phyloP scores from a whole-genome alignment of 169 alveolate species.

The Neospora caninum region DNA sequence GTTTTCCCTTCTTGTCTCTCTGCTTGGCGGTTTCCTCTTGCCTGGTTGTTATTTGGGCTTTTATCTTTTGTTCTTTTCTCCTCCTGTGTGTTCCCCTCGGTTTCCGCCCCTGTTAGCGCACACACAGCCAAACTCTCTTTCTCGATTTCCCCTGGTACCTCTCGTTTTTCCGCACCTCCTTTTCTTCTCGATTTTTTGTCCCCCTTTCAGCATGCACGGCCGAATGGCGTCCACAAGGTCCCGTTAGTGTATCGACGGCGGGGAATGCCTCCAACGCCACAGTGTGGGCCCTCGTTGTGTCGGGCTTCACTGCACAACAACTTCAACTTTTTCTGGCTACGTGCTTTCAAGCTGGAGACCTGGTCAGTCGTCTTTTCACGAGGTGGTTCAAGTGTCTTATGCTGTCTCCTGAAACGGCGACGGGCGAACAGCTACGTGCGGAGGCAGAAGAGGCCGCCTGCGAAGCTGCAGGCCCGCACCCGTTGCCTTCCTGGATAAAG shows the following conservation, averaged over 20 bases:
- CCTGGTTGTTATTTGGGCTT: no score
- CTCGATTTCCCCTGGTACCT: not conserved
- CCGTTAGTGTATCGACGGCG: not conserved
- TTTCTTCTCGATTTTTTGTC: not conserved
- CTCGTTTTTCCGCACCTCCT: not conserved
- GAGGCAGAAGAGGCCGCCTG: not conserved
- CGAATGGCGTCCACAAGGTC: not conserved
- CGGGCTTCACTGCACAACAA: slow-evolving; percentile 24
- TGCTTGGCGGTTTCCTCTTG: no score
- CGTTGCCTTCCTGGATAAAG: not conserved
- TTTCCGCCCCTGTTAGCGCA: no score
- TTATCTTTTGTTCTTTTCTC: no score
- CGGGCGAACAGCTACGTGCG: not conserved
- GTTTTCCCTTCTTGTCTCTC: no score
- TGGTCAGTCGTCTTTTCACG: not conserved
- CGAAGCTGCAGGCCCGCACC: not conserved
- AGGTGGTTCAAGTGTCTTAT: not conserved
- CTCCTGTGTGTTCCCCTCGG: no score
- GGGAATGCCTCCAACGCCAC: not conserved
- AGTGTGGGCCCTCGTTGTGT: not conserved
- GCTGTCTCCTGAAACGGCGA: not conserved
- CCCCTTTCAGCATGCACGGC: not conserved
- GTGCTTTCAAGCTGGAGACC: slow-evolving; percentile 13
- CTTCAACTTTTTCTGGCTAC: slow-evolving; percentile 3
- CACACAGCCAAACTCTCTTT: no score